phyloP scores from a whole-genome alignment of 257 asterid species.

The Haberlea rhodopensis region DNA sequence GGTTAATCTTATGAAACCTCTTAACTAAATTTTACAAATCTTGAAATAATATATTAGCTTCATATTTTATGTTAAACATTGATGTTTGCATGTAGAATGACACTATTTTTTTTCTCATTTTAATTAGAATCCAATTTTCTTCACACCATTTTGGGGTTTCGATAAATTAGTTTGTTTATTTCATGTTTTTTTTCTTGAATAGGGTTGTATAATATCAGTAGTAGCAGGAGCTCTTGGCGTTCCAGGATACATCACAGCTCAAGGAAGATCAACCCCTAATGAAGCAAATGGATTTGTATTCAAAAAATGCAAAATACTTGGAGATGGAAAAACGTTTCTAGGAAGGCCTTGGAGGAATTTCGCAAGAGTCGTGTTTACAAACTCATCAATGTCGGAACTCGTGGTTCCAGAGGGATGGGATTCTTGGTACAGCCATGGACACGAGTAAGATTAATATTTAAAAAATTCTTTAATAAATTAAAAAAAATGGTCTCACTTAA shows the following conservation, averaged over 20 bases:
- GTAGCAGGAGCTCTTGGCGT: slow-evolving; percentile 38
- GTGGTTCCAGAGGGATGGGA: slow-evolving; percentile 64
- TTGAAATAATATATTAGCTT: too few species aligned
- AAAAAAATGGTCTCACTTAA: too few species aligned
- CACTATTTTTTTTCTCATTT: too few species aligned
- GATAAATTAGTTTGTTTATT: too few species aligned
- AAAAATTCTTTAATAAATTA: too few species aligned
- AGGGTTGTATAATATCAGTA: slow-evolving; percentile 55
- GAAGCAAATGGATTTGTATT: slow-evolving; percentile 46
- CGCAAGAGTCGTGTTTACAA: slow-evolving; percentile 61
- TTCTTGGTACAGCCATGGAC: slow-evolving; percentile 39
- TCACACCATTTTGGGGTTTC: too few species aligned
- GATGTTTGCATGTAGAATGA: too few species aligned
- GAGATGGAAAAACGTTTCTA: slow-evolving; percentile 39
- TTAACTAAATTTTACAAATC: too few species aligned
- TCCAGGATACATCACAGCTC: slow-evolving; percentile 71
- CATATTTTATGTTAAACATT: too few species aligned
- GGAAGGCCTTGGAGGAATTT: slow-evolving; percentile 72
- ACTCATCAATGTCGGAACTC: slow-evolving; percentile 37
- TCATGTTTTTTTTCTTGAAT: background rate
- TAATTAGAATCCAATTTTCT: too few species aligned
- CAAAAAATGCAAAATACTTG: slow-evolving; percentile 34
- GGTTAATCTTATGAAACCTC: too few species aligned
- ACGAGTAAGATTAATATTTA: slow-evolving; percentile 43
- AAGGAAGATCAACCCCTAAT: slow-evolving; percentile 31